phyloP scores from a whole-genome alignment of 2,329 filamentous ascomycete species.

The Neonectria magnoliae region DNA sequence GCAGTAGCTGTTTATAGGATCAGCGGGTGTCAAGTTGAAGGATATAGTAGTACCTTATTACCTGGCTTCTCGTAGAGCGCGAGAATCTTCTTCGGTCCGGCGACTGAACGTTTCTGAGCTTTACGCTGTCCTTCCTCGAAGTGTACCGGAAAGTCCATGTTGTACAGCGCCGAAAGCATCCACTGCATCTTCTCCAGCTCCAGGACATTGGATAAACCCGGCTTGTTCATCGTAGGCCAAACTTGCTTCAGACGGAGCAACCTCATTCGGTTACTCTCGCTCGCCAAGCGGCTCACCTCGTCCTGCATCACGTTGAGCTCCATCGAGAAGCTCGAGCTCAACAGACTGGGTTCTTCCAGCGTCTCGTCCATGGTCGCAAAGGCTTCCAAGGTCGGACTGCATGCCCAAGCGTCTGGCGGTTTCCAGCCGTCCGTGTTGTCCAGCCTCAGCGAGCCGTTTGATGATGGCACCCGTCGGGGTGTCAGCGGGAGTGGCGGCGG shows the following conservation, averaged over 20 bases:
- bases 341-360: background rate
- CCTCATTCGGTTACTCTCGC: constrained; percentile 49
- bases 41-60: constrained; percentile 37
- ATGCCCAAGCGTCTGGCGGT: background rate
- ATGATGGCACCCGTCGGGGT: background rate
- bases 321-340: background rate
- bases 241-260: constrained; percentile 62
- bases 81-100: constrained; percentile 49
- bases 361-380: background rate
- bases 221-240: constrained; percentile 25
- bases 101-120: constrained; percentile 22
- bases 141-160: constrained; percentile 50
- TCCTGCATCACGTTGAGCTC: constrained; percentile 26
- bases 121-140: background rate
- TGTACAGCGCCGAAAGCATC: constrained; percentile 68
- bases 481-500: background rate
- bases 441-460: background rate
- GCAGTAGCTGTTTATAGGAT: constrained; percentile 52
- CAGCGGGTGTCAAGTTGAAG: background rate
- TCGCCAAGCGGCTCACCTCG: constrained; percentile 36
- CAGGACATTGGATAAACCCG: constrained; percentile 37
- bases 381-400: background rate
- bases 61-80: constrained; percentile 63
- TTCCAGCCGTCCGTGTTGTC: background rate
- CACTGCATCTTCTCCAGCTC: constrained; percentile 66